phyloP scores from a whole-genome alignment of 2,329 filamentous ascomycete genomes.

The Thelonectria rubi region DNA sequence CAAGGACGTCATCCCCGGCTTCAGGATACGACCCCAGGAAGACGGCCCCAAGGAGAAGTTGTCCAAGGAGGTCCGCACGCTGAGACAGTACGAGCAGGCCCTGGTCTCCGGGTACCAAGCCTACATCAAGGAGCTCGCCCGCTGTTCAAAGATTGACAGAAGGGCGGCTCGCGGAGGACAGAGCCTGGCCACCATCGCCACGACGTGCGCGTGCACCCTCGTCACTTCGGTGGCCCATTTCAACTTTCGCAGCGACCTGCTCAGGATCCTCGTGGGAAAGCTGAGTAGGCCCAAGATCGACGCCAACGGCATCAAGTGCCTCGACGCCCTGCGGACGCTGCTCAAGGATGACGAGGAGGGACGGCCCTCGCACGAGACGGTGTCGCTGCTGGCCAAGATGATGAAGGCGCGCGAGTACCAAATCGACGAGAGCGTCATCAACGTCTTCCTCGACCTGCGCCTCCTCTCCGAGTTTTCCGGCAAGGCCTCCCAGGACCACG shows the following conservation, averaged over 20 bases:
- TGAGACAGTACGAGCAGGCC: constrained; percentile 87
- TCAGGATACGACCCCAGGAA: constrained; percentile 88
- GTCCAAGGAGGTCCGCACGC: constrained; percentile 87
- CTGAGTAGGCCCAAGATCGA: constrained; percentile 78
- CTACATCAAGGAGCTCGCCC: constrained; percentile 80
- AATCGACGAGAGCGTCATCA: constrained; percentile 85
- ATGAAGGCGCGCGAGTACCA: constrained; percentile 88
- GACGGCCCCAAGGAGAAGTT: constrained; percentile 80
- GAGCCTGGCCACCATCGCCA: constrained; percentile 76
- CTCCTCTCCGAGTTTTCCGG: constrained; percentile 87
- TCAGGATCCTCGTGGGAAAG: constrained; percentile 87
- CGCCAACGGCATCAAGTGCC: constrained; percentile 79
- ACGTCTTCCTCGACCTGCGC: constrained; percentile 89
- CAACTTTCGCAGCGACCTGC: constrained; percentile 89
- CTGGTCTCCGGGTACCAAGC: constrained; percentile 85
- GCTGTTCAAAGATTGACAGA: constrained; percentile 68
- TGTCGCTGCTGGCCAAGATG: constrained; percentile 89
- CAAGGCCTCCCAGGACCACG: constrained; percentile 80
- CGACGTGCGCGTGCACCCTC: constrained; percentile 85
- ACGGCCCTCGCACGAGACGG: constrained; percentile 84
- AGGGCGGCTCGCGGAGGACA: constrained; percentile 51
- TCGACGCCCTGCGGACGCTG: constrained; percentile 79
- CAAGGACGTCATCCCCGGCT: constrained; percentile 96
- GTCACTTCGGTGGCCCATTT: constrained; percentile 90
- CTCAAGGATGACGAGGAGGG: constrained; percentile 92